Conservation (phyloP, 192 early-diverging fungal species). For the Coemansia asiatica region DNA sequence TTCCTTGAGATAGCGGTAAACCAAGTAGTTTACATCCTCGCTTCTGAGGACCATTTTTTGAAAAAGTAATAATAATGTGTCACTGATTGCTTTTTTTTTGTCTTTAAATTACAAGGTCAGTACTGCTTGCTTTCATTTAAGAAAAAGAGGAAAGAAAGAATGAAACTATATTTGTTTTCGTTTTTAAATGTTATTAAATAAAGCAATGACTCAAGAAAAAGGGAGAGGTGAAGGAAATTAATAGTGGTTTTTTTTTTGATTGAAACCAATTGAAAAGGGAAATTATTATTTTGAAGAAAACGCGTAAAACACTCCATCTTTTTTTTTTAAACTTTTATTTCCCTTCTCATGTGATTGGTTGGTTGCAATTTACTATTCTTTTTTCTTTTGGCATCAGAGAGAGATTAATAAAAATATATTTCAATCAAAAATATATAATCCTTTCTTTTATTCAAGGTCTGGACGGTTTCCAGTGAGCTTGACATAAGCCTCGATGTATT, state of each 20-base stretch:
- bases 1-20: slow-evolving; percentile 84
- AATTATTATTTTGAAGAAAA: neutral
- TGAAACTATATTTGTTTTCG: neutral
- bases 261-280: neutral
- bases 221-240: too few species aligned
- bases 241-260: neutral
- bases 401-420: too few species aligned
- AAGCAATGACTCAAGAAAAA: too few species aligned
- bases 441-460: slow-evolving; percentile 49
- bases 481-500: slow-evolving; percentile 89
- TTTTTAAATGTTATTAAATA: neutral
- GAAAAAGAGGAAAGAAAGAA: too few species aligned
- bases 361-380: too few species aligned
- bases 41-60: slow-evolving; percentile 68
- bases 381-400: too few species aligned
- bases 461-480: slow-evolving; percentile 76
- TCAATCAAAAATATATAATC: too few species aligned
- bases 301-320: slow-evolving; percentile 1
- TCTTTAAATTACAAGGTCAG: neutral
- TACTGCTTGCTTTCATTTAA: too few species aligned
- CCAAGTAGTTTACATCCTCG: slow-evolving; percentile 86
- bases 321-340: neutral
- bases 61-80: neutral
- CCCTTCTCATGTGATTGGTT: too few species aligned
- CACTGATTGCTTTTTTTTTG: slow-evolving; percentile 4